phyloP scores from a whole-genome alignment of 768 basidiomycete species.

The Serendipita indica region DNA sequence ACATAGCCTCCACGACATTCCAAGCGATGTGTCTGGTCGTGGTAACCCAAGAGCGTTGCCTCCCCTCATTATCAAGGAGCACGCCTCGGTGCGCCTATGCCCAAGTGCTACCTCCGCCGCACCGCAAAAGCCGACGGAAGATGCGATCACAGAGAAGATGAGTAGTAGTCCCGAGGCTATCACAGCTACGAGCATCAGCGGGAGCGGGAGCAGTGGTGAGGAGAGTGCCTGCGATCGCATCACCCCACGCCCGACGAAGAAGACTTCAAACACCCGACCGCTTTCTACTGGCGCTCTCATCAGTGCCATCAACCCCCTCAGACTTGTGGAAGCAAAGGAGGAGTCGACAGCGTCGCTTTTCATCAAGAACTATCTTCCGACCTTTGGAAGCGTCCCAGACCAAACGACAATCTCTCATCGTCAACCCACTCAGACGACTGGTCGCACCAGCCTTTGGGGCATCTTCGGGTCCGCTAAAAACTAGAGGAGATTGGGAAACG shows the following conservation, averaged over 20 bases:
- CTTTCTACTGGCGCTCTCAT: neutral
- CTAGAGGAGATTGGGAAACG: no score
- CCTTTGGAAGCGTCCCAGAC: no score
- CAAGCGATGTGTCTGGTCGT: no score
- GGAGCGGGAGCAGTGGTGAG: slow-evolving; percentile 7
- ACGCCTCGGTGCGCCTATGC: neutral
- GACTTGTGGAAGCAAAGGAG: neutral
- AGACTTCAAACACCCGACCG: neutral
- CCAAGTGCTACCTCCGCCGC: no score
- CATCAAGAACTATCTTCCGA: neutral
- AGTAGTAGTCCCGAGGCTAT: neutral
- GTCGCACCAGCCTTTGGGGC: neutral
- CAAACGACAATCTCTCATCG: no score
- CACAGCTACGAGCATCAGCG: neutral
- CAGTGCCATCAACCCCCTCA: neutral
- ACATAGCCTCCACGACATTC: no score
- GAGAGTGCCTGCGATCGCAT: neutral
- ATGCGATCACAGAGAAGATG: no score
- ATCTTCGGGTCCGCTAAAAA: neutral
- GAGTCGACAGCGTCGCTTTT: neutral
- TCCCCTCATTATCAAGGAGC: neutral
- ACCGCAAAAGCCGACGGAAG: no score
- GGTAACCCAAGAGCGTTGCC: neutral
- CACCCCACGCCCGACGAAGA: neutral
- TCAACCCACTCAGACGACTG: no score